Base-by-base conservation (phyloP, 345 rosid species). In the Sisymbrium altissimum region DNA sequence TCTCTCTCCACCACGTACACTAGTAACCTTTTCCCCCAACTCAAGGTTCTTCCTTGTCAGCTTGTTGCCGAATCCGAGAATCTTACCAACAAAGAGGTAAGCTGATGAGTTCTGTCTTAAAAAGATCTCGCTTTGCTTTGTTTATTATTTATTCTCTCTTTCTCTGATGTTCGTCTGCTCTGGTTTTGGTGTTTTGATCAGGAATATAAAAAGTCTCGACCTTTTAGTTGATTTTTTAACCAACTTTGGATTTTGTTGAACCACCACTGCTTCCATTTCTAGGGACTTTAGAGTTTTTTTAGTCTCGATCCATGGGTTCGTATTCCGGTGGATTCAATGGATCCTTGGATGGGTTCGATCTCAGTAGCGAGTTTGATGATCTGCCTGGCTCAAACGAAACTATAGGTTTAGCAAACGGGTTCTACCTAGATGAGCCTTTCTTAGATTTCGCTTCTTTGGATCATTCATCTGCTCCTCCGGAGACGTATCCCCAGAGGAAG, bases 381-480 rank as follows among this genome's bases (percentile, higher is more conserved):
- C 58, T 84, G 23, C 72, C 84, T 25, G 27, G 39, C 61, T 45
- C 86, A 6, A 71, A 82, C 69, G 69, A 78, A 40, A 38, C 72
- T 53, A 29, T 65, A 64, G 46, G 50, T 33, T 40, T 71, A 29
- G 64, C 79, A 1, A 64, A 78, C 72, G 88, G 84, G 9, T 80
- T 81, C 62, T 68, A 71, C 48, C 46, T 58, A 25, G 76, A 72
- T 12, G 85, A 80, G 29, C 75, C 77, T 63, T 41, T 80, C 61
- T 76, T 79, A 71, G 73, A 79, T 72, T 49, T 78, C 4, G 67
- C 59, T n/a, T 73, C 79, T 43, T 48, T 74, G 8, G 75, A 59
- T 77, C 40, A 33, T 27, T 61, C 68, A 33, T 61, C 61, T 61
- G 52, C 41, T 10, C 67, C 74, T n/a, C 69, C 71, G 32, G 66